Evolutionary conservation across 257 asterid genomes (phyloP).

Genomic region (Nicotiana tabacum): DNA sequence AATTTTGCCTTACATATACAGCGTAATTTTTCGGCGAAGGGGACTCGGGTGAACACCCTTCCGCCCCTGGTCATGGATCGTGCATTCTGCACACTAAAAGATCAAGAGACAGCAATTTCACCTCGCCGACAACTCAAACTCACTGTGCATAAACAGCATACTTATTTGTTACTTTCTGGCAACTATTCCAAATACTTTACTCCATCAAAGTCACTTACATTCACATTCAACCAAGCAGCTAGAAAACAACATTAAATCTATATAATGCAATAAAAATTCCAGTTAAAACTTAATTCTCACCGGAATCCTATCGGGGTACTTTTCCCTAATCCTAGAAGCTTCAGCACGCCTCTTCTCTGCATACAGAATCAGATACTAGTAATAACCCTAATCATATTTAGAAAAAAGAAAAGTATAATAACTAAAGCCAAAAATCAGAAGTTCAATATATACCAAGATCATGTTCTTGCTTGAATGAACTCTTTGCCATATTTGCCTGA

Average conservation of each 20-base stretch:
- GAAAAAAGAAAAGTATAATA: neutral
- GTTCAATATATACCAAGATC: constrained; percentile 15
- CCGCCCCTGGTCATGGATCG: neutral
- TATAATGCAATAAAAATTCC: neutral
- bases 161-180: neutral
- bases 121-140: neutral
- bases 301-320: constrained; percentile 37
- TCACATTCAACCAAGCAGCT: neutral
- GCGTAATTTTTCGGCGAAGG: too few relatives aligned
- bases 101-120: neutral
- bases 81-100: neutral
- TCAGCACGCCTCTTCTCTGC: constrained; percentile 39
- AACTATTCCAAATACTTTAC: neutral
- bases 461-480: constrained; percentile 33
- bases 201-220: neutral
- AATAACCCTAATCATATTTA: neutral
- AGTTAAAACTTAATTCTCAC: constrained; percentile 15
- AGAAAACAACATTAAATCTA: neutral
- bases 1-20: too few relatives aligned
- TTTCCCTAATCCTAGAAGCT: constrained; percentile 40
- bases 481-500: constrained; percentile 24
- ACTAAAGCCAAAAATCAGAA: neutral
- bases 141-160: neutral
- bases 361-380: neutral
- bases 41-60: too few relatives aligned